A percentile compares a stretch with the other conserved stretches of the same genome.
These are phyloP conservation scores for Ceratobasidium theobromae DNA, from an alignment of 1,284 basidiomycete genomes.

Conservation along the genomic window DNA sequence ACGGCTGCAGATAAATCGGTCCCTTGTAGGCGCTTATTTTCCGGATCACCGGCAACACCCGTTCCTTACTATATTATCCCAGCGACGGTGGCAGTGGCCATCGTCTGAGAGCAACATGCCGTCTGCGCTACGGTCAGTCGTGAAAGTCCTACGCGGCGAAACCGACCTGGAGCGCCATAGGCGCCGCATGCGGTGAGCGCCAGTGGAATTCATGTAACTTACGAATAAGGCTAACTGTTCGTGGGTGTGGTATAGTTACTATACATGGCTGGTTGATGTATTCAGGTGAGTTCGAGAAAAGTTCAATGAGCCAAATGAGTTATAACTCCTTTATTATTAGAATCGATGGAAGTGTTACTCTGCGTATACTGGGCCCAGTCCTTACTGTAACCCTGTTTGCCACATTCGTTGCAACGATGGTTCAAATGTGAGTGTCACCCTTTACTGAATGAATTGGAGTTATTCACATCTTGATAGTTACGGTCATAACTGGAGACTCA, in stretches of 20 bases:
- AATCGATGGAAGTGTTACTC: conserved; percentile 18
- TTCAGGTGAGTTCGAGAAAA: not conserved
- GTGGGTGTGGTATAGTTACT: conserved; percentile 5
- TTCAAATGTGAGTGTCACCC: conserved; percentile 19
- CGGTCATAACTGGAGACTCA: conserved; percentile 36
- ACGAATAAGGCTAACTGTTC: too few species aligned
- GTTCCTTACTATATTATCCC: too few species aligned
- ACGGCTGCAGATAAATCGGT: too few species aligned
- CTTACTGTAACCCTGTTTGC: conserved; percentile 80
- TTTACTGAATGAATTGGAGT: not conserved
- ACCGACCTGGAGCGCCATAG: conserved; percentile 14
- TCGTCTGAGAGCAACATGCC: not conserved
- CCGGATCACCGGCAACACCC: too few species aligned
- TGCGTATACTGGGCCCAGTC: conserved; percentile 46
- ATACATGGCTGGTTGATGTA: conserved; percentile 30
- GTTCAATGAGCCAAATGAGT: not conserved
- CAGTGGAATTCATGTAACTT: too few species aligned
- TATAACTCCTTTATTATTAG: not conserved
- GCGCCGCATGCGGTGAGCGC: conserved; percentile 16
- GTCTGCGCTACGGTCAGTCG: conserved; percentile 1
- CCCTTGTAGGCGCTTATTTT: too few species aligned
- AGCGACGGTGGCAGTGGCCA: too few species aligned
- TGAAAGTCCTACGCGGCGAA: conserved; percentile 3
- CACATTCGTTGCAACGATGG: conserved; percentile 40
- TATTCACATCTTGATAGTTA: conserved; percentile 26